These are phyloP conservation scores for Candida pseudocylindracea DNA, from an alignment of 1,139 yeast species.

Conservation along the genomic window DNA sequence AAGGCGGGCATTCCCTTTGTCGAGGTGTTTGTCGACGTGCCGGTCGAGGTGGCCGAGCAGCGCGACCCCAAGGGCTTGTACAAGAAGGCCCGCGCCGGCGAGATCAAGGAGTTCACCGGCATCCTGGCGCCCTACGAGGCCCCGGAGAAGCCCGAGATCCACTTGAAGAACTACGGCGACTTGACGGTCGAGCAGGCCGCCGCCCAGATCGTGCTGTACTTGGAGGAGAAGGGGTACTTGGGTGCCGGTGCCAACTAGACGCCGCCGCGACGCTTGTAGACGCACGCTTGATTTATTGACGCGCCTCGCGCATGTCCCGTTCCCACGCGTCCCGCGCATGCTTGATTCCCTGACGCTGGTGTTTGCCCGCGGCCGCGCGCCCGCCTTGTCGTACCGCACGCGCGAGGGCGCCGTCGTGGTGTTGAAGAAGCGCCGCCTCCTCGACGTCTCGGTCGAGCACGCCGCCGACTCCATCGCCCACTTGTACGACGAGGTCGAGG, in stretches of 20 bases:
- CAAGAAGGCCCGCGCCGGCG: slow-evolving; percentile 90
- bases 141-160: slow-evolving; percentile 68
- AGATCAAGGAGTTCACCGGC: slow-evolving; percentile 88
- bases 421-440: too few relatives aligned
- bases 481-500: background rate
- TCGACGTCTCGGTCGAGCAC: too few relatives aligned
- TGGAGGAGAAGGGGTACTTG: slow-evolving; percentile 21
- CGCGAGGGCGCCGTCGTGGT: too few relatives aligned
- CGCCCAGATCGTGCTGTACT: slow-evolving; percentile 43
- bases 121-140: slow-evolving; percentile 92
- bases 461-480: background rate
- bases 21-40: slow-evolving; percentile 84
- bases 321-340: too few relatives aligned
- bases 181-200: slow-evolving; percentile 66
- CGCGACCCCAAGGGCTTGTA: slow-evolving; percentile 95
- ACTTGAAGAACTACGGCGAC: slow-evolving; percentile 45
- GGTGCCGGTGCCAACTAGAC: too few relatives aligned
- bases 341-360: too few relatives aligned
- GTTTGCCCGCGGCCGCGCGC: too few relatives aligned
- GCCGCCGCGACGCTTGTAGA: too few relatives aligned
- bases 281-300: too few relatives aligned
- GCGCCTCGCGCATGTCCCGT: too few relatives aligned
- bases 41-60: slow-evolving; percentile 80
- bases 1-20: slow-evolving; percentile 60
- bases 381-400: too few relatives aligned